Evolutionary conservation across 2,329 filamentous ascomycete species (phyloP), one percentile per base, ranked within the genome.

Genomic region (Alternaria ethzedia): DNA sequence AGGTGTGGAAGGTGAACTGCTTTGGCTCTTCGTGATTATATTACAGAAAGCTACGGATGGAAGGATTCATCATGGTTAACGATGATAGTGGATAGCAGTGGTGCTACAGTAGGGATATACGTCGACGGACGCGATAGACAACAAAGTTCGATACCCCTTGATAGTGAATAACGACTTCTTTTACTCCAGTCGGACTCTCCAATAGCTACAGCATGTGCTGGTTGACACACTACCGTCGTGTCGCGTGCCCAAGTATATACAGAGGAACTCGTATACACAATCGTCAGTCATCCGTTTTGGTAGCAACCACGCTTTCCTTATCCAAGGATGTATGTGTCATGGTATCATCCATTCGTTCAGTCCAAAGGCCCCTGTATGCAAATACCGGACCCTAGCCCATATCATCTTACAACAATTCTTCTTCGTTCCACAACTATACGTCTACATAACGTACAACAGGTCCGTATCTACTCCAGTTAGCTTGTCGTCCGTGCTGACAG

Each of bases 361-460:
- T 17, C 9, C 30, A 21, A 36, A 9, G 36, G 20, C 30, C 28
- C 49, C 2, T 8, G 23, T 10, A 36, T 32, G 13, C 54, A 57
- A 36, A 8, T 21, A 17, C 23, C 11, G 7, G 17, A 26, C 8
- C 21, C 43, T 20, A 25, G 17, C 30, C 32, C 5, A 3, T 17
- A 17, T 11, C 44, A 13, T 44, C 15, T 51, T 30, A 28, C 36
- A 57, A 17, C 21, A 45, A 50, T 23, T 44, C 46, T 1, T 15
- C 25, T 54, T 28, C 20, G 25, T 15, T 47, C 8, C 15, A 26
- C 7, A 15, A 21, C 12, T 5, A 25, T 6, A 21, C 21, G 21
- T 58, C 30, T 64, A 62, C 68, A 67, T 71, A 43, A 69, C 64
- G 60, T 68, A 71, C 52, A 70, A 49, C 26, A 63, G 46, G 60